Evolutionary conservation across 352 stramenopile genomes (phyloP), one percentile per base, ranked within the genome.

Genomic region (Paralagenidium karlingii): DNA sequence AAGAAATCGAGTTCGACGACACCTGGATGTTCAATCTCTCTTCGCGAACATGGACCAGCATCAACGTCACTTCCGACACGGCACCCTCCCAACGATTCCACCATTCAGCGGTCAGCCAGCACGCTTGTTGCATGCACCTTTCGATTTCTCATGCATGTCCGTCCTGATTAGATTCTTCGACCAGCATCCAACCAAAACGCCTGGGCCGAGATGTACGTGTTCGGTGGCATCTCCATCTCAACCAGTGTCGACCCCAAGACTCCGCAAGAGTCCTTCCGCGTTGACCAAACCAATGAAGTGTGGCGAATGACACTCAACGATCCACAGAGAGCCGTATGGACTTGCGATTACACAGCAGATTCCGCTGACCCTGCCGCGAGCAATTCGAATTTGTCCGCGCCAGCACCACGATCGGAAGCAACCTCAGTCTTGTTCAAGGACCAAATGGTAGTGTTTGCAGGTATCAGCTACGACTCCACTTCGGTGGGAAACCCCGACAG

Each of bases 1-100:
- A 58, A 5, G 51, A 75, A 48, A 34, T 68, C 41, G 73, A 87
- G 45, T 76, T 63, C 24, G 66, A 70, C 15, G 73, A 87, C 43
- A 82, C 73, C n/a, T 87, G 73, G 73, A 36, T 22, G 30, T n/a
- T n/a, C n/a, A 30, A 39, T n/a, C 4, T 39, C 11, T 16, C n/a
- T 8, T 8, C 21, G 8, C 28, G 45, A 5, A 27, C 26, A 8
- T 58, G 49, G 49, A 34, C 27, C 34, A 11, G 43, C 6, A 44
- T 55, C 28, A 28, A 46, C 0, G 20, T 16, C 15, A 43, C 51
- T 13, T 34, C 18, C 13, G 74, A 21, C 55, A 68, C 27, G 37
- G 7, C 13, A 40, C 20, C 13, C 3, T 24, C 13, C 33, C 21
- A 39, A 10, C 33, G 3, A 15, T 24, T 7, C 33, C 5, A 13